phyloP scores from a whole-genome alignment of 345 rosid genomes.

The Crucihimalaya himalaica region DNA sequence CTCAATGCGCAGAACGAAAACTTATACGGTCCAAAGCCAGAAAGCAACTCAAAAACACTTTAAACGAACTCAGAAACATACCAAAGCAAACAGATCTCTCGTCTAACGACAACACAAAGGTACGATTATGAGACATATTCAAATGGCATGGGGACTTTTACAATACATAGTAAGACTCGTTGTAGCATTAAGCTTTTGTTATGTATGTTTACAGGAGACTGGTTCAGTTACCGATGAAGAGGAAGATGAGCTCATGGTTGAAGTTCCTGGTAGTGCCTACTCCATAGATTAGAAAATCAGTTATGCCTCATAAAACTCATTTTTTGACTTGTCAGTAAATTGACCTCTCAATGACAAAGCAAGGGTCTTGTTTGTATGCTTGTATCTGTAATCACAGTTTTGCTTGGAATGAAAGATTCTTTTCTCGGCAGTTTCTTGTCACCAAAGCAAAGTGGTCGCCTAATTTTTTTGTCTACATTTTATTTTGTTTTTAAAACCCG shows the following conservation, averaged over 20 bases:
- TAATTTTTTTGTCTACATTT: neutral
- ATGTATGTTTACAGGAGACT: conserved; percentile 44
- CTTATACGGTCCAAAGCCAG: conserved; percentile 54
- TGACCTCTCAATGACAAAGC: conserved; percentile 11
- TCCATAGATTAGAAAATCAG: conserved; percentile 36
- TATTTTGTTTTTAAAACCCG: too few species aligned
- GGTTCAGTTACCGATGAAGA: conserved; percentile 24
- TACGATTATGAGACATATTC: neutral
- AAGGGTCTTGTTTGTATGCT: conserved; percentile 9
- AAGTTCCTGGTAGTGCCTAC: conserved; percentile 91
- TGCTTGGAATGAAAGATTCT: conserved; percentile 28
- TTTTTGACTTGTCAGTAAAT: neutral
- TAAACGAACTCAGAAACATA: conserved; percentile 46
- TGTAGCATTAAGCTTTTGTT: neutral
- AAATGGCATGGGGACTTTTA: conserved; percentile 2
- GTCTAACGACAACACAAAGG: conserved; percentile 21
- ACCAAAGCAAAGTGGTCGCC: conserved; percentile 1
- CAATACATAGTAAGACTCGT: conserved; percentile 6
- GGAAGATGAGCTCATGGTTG: conserved; percentile 71
- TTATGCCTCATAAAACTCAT: conserved; percentile 3
- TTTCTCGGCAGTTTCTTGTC: conserved; percentile 33
- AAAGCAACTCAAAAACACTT: conserved; percentile 58
- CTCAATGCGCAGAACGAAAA: conserved; percentile 66
- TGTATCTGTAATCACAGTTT: conserved; percentile 15
- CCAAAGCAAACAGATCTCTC: conserved; percentile 15